Conservation (phyloP, 2,329 filamentous ascomycete genomes). For the Colletotrichum sansevieriae region DNA sequence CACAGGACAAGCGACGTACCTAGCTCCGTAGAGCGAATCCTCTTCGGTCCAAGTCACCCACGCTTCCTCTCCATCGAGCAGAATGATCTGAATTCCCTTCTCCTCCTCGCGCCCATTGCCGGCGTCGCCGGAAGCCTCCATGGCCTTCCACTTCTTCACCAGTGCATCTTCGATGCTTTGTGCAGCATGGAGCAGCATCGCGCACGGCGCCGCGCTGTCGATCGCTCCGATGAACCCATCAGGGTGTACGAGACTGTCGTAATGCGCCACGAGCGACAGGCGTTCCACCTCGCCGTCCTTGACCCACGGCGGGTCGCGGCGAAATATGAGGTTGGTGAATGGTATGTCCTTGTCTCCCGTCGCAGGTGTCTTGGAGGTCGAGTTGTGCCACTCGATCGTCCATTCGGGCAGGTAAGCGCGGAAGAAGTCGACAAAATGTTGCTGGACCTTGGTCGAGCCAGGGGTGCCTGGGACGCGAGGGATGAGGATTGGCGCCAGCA, state of each 20-base stretch:
- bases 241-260: constrained; percentile 86
- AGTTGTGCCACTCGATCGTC: constrained; percentile 88
- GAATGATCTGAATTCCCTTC: constrained; percentile 87
- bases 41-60: constrained; percentile 83
- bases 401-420: constrained; percentile 79
- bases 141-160: constrained; percentile 83
- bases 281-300: constrained; percentile 80
- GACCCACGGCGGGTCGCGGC: constrained; percentile 88
- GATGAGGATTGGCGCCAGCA: constrained; percentile 88
- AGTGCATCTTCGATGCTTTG: constrained; percentile 83
- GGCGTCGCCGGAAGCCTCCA: constrained; percentile 70
- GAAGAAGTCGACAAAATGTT: constrained; percentile 90
- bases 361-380: constrained; percentile 84
- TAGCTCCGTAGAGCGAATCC: constrained; percentile 90
- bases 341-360: constrained; percentile 79
- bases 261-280: constrained; percentile 92
- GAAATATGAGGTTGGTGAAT: constrained; percentile 89
- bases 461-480: constrained; percentile 90
- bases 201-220: constrained; percentile 94
- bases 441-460: constrained; percentile 78
- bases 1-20: constrained; percentile 60
- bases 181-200: constrained; percentile 90
- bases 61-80: constrained; percentile 95
- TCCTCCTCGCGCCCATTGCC: constrained; percentile 75
- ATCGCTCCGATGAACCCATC: constrained; percentile 92